Evolutionary conservation across 371 early-diverging fungal genomes (phyloP).

Genomic region (Mucor plumbeus): DNA sequence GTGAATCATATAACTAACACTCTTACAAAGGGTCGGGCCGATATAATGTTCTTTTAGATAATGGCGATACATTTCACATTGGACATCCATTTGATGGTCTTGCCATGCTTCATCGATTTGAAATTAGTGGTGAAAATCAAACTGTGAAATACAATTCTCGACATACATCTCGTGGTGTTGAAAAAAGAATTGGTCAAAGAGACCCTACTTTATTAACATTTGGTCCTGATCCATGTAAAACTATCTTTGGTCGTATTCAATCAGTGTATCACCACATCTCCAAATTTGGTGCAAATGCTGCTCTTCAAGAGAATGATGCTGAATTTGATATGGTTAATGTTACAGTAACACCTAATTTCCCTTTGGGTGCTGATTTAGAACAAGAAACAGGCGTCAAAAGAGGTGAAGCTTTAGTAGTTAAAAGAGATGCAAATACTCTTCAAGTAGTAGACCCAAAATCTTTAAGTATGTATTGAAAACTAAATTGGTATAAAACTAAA

Average conservation of each 20-base stretch:
- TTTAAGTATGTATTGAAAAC: constrained; percentile 34
- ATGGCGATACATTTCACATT: constrained; percentile 59
- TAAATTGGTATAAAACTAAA: neutral
- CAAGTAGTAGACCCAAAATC: constrained; percentile 61
- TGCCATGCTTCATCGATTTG: constrained; percentile 60
- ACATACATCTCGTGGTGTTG: constrained; percentile 53
- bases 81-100: constrained; percentile 71
- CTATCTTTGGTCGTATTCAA: constrained; percentile 58
- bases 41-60: constrained; percentile 45
- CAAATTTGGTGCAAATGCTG: constrained; percentile 35
- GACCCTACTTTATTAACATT: constrained; percentile 54
- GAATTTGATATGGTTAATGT: constrained; percentile 65
- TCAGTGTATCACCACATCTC: constrained; percentile 50
- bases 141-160: constrained; percentile 46
- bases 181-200: constrained; percentile 36
- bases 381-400: constrained; percentile 40
- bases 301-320: constrained; percentile 44
- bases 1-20: neutral
- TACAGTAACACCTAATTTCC: constrained; percentile 69
- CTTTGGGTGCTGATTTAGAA: constrained; percentile 45
- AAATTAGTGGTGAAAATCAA: constrained; percentile 38
- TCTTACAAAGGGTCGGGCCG: constrained; percentile 44
- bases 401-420: constrained; percentile 49
- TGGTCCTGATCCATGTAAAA: constrained; percentile 67
- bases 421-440: constrained; percentile 64